Evolutionary conservation across 352 stramenopile genomes (phyloP), one percentile per base, ranked within the genome.

Genomic region (Saprolegnia parasitica): DNA sequence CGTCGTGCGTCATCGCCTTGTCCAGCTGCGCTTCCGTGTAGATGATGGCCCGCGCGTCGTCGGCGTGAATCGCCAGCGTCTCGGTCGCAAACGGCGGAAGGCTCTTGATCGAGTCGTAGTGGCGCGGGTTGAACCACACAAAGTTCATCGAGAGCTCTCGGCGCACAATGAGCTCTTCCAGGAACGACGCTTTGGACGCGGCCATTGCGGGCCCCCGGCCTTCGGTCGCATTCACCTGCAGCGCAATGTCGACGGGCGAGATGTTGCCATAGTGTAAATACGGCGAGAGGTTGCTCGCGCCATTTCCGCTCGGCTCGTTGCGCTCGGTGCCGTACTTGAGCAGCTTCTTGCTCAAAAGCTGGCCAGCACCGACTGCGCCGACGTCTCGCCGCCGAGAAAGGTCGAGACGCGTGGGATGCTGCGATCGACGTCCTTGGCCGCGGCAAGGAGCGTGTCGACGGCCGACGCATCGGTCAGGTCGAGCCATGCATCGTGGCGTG

Each of bases 71-170:
- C 68, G 92, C 71, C 16, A 99, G 79, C 32, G 90, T 98, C 46
- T 96, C 90, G 45, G 86, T 80, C 11, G 97, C 97, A 85, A 96
- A 99, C 40, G 82, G 82, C 2, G 88, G 71, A 76, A 98, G 61
- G 71, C 95, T 81, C 13, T 72, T 78, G 54, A 99, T 83, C 0
- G 81, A 91, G 77, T 99, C 96, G 78, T 99, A 99, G 32, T 89
- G 75, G 46, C 84, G 68, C n/a, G 77, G 80, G 73, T 98, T 97
- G 79, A 97, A 99, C 54, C 96, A 98, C 26, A 96, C 92, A 77
- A 98, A 96, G 76, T 99, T 99, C 74, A 99, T 89, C 0, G 93
- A 91, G 10, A 99, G 76, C 77, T 99, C 97, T 20, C 96, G 80
- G 3, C 97, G 92, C 8, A 99, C 90, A 24, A 99, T 94, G 40